Conservation (phyloP, 2,329 filamentous ascomycete genomes). For the Curvularia eragrostidis region DNA sequence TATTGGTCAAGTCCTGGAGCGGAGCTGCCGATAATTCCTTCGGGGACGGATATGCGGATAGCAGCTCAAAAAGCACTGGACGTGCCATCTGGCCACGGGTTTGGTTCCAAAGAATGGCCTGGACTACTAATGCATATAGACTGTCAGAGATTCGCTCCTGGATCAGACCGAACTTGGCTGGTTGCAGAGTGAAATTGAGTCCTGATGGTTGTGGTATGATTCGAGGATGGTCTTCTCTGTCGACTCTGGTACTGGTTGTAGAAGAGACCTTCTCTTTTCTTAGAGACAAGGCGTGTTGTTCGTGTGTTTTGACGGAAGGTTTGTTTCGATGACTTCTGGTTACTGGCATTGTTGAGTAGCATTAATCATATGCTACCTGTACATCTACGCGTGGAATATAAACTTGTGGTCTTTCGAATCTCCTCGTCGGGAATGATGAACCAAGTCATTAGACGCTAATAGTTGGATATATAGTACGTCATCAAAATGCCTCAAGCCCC, state of each 20-base stretch:
- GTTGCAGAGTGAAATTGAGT: constrained; percentile 32
- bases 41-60: constrained; percentile 71
- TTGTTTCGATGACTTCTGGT: constrained; percentile 1
- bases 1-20: constrained; percentile 22
- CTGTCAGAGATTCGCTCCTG: constrained; percentile 79
- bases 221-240: constrained; percentile 22
- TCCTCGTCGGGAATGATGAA: neutral
- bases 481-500: neutral
- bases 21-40: constrained; percentile 60
- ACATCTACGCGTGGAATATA: neutral
- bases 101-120: constrained; percentile 83
- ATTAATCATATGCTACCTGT: neutral
- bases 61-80: constrained; percentile 74
- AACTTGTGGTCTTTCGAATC: neutral
- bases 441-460: neutral
- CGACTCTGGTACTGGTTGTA: constrained; percentile 6
- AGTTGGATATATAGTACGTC: neutral
- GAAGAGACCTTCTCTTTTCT: constrained; percentile 4
- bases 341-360: constrained; percentile 1
- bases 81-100: constrained; percentile 77
- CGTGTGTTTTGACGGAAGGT: neutral
- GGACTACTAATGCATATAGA: constrained; percentile 81
- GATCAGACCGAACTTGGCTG: constrained; percentile 72
- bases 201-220: constrained; percentile 25
- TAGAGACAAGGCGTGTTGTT: constrained; percentile 3